Evolutionary conservation across 2,329 filamentous ascomycete genomes (phyloP), one percentile per base, ranked within the genome.

Genomic region (Ophiostoma montium): DNA sequence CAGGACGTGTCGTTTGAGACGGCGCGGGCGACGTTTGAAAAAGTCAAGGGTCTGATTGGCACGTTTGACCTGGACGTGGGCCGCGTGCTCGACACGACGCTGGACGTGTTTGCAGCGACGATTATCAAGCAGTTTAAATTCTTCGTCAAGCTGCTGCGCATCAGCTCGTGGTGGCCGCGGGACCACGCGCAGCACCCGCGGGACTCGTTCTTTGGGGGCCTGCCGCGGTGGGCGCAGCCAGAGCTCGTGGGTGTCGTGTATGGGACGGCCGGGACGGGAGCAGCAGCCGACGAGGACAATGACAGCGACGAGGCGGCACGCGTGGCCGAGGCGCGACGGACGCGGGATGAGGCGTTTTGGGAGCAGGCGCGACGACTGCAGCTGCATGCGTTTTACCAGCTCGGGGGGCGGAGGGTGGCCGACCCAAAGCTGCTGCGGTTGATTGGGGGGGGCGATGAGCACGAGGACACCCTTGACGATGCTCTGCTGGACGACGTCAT

Each of bases 61-160:
- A 92, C 92, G 8, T 98, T 98, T 60, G 90, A 98, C 64, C 74
- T 98, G 54, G 92, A 98, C 62, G 92, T 95, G 35, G 94, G 92
- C 45, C 79, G 94, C 59, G 90, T 94, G 5, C 74, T 98, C 11
- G 92, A 98, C 62, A 87, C 96, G 19, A 94, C 88, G 0, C 74
- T 98, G 16, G 92, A 98, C 61, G 88, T 96, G 31, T 95, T 94
- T 60, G 92, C 92, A 1, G 87, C 89, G 12, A 83, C 94, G 1
- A 76, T 98, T 47, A 86, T 98, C 59, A 94, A 94, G 61, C 87
- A 95, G 56, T 88, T 83, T 62, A 80, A 84, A 31, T 98, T 96
- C 67, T 96, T 95, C 59, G 83, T 96, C 62, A 95, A 94, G 62
- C 81, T 96, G 44, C 71, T 98, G 21, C 77, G 90, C 51, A 80